A percentile compares a stretch with the other conserved stretches of the same genome.
Evolutionary conservation across 352 stramenopile species (phyloP).

Genomic region (Thalassiosira pacifica): DNA sequence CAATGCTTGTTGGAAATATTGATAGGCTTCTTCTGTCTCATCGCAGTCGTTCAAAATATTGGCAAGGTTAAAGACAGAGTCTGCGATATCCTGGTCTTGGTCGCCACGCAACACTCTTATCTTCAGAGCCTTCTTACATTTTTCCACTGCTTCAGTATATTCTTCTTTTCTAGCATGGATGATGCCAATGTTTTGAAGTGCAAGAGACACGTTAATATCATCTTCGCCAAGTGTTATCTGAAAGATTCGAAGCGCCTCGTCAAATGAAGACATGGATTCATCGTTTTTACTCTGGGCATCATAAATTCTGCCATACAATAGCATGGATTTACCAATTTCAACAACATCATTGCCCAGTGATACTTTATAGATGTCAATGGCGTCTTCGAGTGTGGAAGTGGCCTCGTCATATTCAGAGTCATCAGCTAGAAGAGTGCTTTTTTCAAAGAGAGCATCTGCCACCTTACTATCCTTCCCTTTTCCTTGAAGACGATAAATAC

Average conservation of each 20-base stretch:
- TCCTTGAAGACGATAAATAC: slow-evolving; percentile 52
- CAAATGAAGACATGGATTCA: slow-evolving; percentile 48
- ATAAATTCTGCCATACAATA: slow-evolving; percentile 56
- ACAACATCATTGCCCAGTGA: slow-evolving; percentile 45
- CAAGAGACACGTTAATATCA: slow-evolving; percentile 63
- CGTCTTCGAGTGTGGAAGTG: slow-evolving; percentile 50
- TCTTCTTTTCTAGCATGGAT: slow-evolving; percentile 60
- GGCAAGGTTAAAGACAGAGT: slow-evolving; percentile 70
- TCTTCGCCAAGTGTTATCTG: slow-evolving; percentile 41
- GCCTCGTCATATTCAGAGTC: slow-evolving; percentile 49
- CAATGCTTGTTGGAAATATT: slow-evolving; percentile 62
- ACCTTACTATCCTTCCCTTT: slow-evolving; percentile 56
- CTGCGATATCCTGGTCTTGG: slow-evolving; percentile 62
- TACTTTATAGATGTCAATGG: slow-evolving; percentile 67
- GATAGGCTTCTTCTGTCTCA: slow-evolving; percentile 55
- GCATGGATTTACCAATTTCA: slow-evolving; percentile 58
- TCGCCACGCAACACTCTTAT: slow-evolving; percentile 48
- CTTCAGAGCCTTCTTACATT: slow-evolving; percentile 63
- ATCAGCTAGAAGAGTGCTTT: slow-evolving; percentile 55
- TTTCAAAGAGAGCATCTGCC: slow-evolving; percentile 60
- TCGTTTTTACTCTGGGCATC: slow-evolving; percentile 50
- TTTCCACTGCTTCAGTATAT: slow-evolving; percentile 60
- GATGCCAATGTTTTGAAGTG: slow-evolving; percentile 62
- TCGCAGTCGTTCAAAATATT: slow-evolving; percentile 65
- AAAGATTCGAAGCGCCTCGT: slow-evolving; percentile 64